Evolutionary conservation across 768 basidiomycete genomes (phyloP), one percentile per base, ranked within the genome.

Genomic region (Tylopilus sp.): DNA sequence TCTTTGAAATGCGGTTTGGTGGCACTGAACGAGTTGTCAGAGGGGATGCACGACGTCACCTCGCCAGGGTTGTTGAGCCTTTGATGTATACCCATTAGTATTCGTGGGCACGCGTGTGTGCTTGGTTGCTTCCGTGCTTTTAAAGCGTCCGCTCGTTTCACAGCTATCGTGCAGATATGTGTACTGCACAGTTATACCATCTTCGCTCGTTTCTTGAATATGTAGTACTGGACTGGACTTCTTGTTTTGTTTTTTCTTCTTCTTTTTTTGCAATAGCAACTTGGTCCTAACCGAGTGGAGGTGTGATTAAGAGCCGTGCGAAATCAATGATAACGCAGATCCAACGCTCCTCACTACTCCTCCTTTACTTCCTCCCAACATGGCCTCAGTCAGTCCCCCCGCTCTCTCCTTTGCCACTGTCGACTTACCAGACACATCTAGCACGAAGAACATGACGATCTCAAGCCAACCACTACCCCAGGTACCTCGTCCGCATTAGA

Each of bases 381-480:
- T 85, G 83, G 76, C 82, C 58, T 64, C 73, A 55, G 80, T 82
- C 60, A 62, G 79, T 75, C 46, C 40, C 20, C 48, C 23, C 22
- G 28, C n/a, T 39, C 35, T 22, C 18, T 44, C 21, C 9, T 18
- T 13, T 21, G 35, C 5, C 6, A 23, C 18, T 36, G 28, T 48
- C n/a, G 39, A 40, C 40, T 48, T 20, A 56, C 56, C 17, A 41
- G 45, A 18, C 11, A 36, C 48, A 40, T 36, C 59, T 48, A 78
- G 75, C 59, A 77, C 57, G 81, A 88, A 12, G 87, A 90, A 53
- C 79, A 81, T 50, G 85, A 85, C 33, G 88, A 91, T 62, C 76
- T 92, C 53, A 73, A 73, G 45, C 85, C 88, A 49, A 71, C 80
- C 60, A 39, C 62, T 64, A 91, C 90, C 48, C 86, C 86, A 71